phyloP scores from a whole-genome alignment of 1,284 basidiomycete genomes.

The Cutaneotrichosporon sp. region DNA sequence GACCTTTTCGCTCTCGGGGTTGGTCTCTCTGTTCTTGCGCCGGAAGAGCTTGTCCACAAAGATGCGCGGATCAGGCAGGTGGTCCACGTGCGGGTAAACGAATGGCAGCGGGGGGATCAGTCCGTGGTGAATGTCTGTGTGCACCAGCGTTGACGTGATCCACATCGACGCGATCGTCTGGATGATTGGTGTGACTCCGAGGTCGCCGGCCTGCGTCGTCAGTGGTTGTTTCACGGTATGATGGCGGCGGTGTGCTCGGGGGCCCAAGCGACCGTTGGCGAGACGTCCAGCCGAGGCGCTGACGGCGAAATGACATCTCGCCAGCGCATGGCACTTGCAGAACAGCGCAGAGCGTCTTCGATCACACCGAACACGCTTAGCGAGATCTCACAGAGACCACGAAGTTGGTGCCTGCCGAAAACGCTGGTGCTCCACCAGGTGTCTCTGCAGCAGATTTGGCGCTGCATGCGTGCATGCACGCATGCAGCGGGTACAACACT shows the following conservation, averaged over 20 bases:
- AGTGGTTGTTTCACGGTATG: not conserved
- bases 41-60: slow-evolving; percentile 17
- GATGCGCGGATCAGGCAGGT: slow-evolving; percentile 42
- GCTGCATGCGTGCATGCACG: too few species aligned
- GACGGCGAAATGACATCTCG: not conserved
- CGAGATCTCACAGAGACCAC: not conserved
- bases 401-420: not conserved
- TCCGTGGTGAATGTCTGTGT: slow-evolving; percentile 46
- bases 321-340: too few species aligned
- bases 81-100: slow-evolving; percentile 47
- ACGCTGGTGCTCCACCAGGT: not conserved
- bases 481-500: too few species aligned
- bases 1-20: slow-evolving; percentile 7
- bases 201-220: slow-evolving; percentile 34
- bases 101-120: slow-evolving; percentile 43
- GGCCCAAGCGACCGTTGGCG: not conserved
- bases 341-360: too few species aligned
- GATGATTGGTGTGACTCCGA: slow-evolving; percentile 48
- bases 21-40: slow-evolving; percentile 4
- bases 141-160: slow-evolving; percentile 47
- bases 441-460: too few species aligned
- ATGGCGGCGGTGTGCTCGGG: not conserved
- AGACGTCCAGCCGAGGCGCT: not conserved
- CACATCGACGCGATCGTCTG: slow-evolving; percentile 45
- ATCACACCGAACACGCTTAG: not conserved